phyloP scores from a whole-genome alignment of 208 protist species.

The Acanthamoeba royreba region DNA sequence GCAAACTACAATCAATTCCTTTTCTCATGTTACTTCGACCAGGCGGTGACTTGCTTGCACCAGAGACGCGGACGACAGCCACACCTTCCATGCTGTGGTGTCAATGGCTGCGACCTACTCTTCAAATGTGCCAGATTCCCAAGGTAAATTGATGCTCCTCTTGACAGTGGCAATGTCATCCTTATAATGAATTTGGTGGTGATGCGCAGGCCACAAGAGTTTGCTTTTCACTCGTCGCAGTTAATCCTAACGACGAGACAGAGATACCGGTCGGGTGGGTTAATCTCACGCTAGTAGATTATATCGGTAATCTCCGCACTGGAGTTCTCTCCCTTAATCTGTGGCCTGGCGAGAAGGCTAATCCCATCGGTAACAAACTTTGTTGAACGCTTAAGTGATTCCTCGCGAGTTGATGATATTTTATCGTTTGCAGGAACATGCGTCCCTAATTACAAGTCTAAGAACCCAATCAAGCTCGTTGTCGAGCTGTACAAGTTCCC shows the following conservation, averaged over 20 bases:
- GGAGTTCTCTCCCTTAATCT: neutral
- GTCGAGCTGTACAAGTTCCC: neutral
- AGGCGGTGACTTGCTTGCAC: neutral
- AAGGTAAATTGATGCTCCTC: neutral
- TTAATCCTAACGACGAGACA: neutral
- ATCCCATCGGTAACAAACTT: slow-evolving; percentile 51
- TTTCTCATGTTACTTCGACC: neutral
- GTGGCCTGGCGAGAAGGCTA: slow-evolving; percentile 64
- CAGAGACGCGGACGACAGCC: neutral
- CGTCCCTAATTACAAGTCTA: neutral
- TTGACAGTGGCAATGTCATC: neutral
- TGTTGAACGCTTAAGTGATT: neutral
- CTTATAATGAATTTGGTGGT: too few relatives aligned
- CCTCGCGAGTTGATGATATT: neutral
- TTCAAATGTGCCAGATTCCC: neutral
- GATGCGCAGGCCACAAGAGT: neutral
- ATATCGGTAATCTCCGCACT: neutral
- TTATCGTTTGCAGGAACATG: neutral
- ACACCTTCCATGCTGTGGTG: neutral
- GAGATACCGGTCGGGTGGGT: neutral
- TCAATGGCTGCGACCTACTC: neutral
- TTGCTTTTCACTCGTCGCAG: neutral
- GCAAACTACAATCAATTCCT: neutral
- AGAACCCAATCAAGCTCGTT: neutral
- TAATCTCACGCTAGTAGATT: slow-evolving; percentile 22